Base-by-base conservation (phyloP, 768 basidiomycete species). In the Suillus fuscotomentosus region DNA sequence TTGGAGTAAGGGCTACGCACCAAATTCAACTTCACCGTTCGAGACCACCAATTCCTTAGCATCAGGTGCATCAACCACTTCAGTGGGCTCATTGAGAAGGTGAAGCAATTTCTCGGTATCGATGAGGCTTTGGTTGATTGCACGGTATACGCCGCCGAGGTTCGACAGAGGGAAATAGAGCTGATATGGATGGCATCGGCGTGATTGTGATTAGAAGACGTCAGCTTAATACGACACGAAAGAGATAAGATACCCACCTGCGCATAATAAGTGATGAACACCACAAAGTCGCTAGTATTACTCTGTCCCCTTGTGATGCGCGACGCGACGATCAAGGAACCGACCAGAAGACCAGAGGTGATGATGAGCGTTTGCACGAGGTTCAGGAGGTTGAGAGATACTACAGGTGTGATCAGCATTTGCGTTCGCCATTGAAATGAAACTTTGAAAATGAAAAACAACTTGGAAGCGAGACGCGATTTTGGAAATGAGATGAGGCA, bases 41-140 rank as follows among this genome's bases (percentile, higher is more conserved):
- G 85, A 78, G 9, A 94, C 83, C 53, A 89, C 78, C 31, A 97
- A 83, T 57, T 93, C 87, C 15, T 85, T 82, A 10, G 92, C 92
- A 68, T 86, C 83, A 9, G 89, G 89, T 71, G 85, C 85, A 75
- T 97, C 94, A 67, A 89, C 86, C 66, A 98, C 86, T 65, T 96
- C 95, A 0, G 86, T 89, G 1, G 91, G 88, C 71, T 96, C 91
- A 65, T 87, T 86, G 8, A 99, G 82, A 20, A 95, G 81, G 62
- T 89, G 84, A 63, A 97, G 81, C 51, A 98, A 82, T 71, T 88
- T 90, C 75, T 97, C 94, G 8, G 92, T 90, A 72, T 95, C 92
- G 22, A 92, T 86, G 62, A 93, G 77, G 48, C 90, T 85, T 72
- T 90, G 85, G 75, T 91, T 88, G 68, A 91, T 81, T 8, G 87